These are phyloP conservation scores for Mucor ambiguus DNA, from an alignment of 371 early-diverging fungal species.

Conservation along the genomic window DNA sequence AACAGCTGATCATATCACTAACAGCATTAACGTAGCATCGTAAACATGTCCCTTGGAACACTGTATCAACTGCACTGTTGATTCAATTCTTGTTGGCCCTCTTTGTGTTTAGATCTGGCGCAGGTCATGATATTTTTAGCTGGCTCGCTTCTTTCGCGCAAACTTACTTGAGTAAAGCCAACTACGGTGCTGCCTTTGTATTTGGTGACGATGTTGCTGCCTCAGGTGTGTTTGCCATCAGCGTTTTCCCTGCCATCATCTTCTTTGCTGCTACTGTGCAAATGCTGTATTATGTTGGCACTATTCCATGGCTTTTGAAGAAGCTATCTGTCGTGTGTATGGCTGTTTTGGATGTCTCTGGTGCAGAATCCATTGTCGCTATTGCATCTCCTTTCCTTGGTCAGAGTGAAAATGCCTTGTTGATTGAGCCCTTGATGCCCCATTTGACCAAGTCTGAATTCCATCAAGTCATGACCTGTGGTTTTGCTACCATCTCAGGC, in stretches of 20 bases:
- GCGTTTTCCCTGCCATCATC: constrained; percentile 79
- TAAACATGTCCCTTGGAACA: constrained; percentile 69
- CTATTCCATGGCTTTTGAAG: constrained; percentile 78
- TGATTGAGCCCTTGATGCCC: constrained; percentile 76
- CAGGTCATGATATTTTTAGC: constrained; percentile 72
- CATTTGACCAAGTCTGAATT: constrained; percentile 84
- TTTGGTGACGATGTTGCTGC: constrained; percentile 54
- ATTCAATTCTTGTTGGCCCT: constrained; percentile 78
- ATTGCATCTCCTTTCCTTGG: constrained; percentile 77
- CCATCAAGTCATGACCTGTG: constrained; percentile 83
- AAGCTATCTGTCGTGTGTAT: constrained; percentile 70
- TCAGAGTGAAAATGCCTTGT: constrained; percentile 79
- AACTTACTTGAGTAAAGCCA: constrained; percentile 64
- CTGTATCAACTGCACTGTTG: constrained; percentile 70
- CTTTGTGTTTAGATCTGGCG: constrained; percentile 71
- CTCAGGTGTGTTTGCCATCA: constrained; percentile 55
- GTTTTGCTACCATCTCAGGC: constrained; percentile 86
- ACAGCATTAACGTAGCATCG: constrained; percentile 39
- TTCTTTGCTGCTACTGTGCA: constrained; percentile 86
- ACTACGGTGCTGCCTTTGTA: constrained; percentile 67
- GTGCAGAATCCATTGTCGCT: constrained; percentile 84
- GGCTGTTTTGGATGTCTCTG: constrained; percentile 72
- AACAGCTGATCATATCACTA: background rate
- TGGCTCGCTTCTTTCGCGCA: constrained; percentile 67
- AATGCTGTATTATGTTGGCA: constrained; percentile 78